Evolutionary conservation across 371 early-diverging fungal species (phyloP).

Genomic region (Apophysomyces sp.): DNA sequence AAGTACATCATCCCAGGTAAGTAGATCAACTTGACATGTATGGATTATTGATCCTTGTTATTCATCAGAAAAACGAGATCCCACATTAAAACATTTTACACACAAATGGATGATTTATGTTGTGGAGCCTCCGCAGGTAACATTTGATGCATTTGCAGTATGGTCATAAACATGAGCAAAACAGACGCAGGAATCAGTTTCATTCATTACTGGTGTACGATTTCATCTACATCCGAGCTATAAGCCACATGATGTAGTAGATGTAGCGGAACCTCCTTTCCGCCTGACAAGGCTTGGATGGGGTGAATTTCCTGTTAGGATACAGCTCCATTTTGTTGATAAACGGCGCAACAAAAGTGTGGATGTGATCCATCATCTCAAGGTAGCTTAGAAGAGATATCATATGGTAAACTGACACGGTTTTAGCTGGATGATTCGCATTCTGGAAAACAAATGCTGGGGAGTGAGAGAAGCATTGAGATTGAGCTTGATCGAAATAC

Average conservation of each 20-base stretch:
- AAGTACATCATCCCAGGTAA: slow-evolving; percentile 65
- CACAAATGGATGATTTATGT: slow-evolving; percentile 94
- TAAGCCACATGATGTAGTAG: slow-evolving; percentile 84
- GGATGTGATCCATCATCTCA: slow-evolving; percentile 82
- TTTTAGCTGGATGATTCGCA: slow-evolving; percentile 69
- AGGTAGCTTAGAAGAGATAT: slow-evolving; percentile 46
- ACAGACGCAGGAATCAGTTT: slow-evolving; percentile 47
- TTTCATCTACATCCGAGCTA: slow-evolving; percentile 90
- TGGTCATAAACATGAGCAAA: neutral
- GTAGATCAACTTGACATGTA: neutral
- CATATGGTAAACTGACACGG: neutral
- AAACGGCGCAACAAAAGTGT: slow-evolving; percentile 78
- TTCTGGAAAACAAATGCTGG: slow-evolving; percentile 71
- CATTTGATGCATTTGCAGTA: neutral
- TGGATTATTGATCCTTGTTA: neutral
- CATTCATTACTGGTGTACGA: slow-evolving; percentile 80
- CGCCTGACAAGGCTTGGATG: slow-evolving; percentile 85
- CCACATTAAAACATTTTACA: slow-evolving; percentile 59
- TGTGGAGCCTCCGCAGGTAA: slow-evolving; percentile 54
- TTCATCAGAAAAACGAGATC: slow-evolving; percentile 57
- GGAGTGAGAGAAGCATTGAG: slow-evolving; percentile 75
- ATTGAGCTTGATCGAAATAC: slow-evolving; percentile 85
- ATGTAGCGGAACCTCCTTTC: slow-evolving; percentile 78
- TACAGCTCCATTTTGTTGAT: slow-evolving; percentile 81
- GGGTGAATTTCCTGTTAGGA: slow-evolving; percentile 92